Base-by-base conservation (phyloP, 2,329 filamentous ascomycete species). In the Alternaria burnsii region DNA sequence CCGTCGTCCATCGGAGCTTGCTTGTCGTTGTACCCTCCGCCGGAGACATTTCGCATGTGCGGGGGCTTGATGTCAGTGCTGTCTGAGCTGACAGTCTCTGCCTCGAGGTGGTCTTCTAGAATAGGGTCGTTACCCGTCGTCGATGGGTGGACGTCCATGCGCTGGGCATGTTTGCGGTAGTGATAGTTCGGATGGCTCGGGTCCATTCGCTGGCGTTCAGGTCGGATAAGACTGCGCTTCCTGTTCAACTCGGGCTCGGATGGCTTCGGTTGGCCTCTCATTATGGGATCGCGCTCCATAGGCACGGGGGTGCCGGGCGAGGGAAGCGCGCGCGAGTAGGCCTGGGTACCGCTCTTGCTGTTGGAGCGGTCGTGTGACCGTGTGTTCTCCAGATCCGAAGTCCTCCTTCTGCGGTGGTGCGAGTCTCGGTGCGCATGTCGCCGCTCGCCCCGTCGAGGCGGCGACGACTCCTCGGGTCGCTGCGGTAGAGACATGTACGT, bases 141-240 rank as follows among this genome's bases (percentile, higher is more conserved):
- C 0, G 95, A 98, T 1, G 96, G 95, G 66, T 93, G 84, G 5
- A 93, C 91, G 56, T 90, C 86, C 93, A 99, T 97, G 66, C 94
- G 91, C 71, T 93, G 91, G 10, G 96, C 93, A 86, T 97, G 94
- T 77, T 97, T 91, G 69, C 93, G 89, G 80, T 99, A 99, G 80
- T 97, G 87, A 76, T 97, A 99, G 78, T 98, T 96, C 14, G 94
- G 93, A 76, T 98, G 93, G 70, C 94, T 91, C 66, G 86, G 89
- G 70, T 94, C 91, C 69, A 97, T 92, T 69, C 91, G 88, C 72
- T 91, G 91, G 67, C 95, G 88, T 80, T 99, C 95, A 1, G 95
- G 95, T 63, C 91, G 87, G 74, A 99, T 89, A 65, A 99, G 83
- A 78, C 92, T 97, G 76, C 91, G 89, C 81, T 98, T 98, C 70